Evolutionary conservation across 768 basidiomycete genomes (phyloP).

Genomic region (Coprinopsis cinerea): DNA sequence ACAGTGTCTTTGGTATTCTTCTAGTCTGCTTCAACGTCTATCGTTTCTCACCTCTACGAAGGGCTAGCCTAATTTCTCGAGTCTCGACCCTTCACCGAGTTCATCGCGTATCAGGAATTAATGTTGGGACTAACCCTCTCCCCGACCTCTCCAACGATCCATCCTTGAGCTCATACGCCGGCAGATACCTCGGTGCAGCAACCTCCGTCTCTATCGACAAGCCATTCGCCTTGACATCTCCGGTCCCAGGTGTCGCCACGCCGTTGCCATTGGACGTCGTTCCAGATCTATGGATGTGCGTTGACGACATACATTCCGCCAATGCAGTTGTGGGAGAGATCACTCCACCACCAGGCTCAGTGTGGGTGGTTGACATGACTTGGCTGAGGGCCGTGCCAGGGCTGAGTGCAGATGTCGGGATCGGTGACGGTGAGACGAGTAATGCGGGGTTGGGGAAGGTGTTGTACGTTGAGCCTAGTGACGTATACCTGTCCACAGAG

Average conservation of each 20-base stretch:
- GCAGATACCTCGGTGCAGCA: slow-evolving; percentile 43
- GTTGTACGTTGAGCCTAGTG: slow-evolving; percentile 92
- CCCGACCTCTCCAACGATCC: slow-evolving; percentile 70
- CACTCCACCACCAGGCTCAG: not conserved
- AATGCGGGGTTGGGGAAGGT: slow-evolving; percentile 92
- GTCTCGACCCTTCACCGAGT: too few species aligned
- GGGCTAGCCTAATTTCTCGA: too few species aligned
- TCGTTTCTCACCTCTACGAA: too few species aligned
- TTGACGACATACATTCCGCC: slow-evolving; percentile 23
- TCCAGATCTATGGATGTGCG: slow-evolving; percentile 18
- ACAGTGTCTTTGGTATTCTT: too few species aligned
- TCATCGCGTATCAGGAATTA: not conserved
- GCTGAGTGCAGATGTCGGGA: slow-evolving; percentile 14
- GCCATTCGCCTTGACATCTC: not conserved
- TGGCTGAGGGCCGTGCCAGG: slow-evolving; percentile 19
- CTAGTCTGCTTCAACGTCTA: too few species aligned
- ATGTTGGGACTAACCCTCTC: slow-evolving; percentile 27
- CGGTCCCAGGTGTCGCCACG: not conserved
- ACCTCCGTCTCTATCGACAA: not conserved
- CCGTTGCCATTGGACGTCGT: not conserved
- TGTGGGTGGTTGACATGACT: slow-evolving; percentile 16
- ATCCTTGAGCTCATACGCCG: slow-evolving; percentile 78
- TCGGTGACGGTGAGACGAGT: slow-evolving; percentile 24
- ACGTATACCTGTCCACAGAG: slow-evolving; percentile 71
- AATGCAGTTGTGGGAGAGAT: slow-evolving; percentile 24